Percentiles rank a stretch among this genome's conserved stretches.
Conservation (phyloP, 257 asterid species). For the Ehretia macrophylla region DNA sequence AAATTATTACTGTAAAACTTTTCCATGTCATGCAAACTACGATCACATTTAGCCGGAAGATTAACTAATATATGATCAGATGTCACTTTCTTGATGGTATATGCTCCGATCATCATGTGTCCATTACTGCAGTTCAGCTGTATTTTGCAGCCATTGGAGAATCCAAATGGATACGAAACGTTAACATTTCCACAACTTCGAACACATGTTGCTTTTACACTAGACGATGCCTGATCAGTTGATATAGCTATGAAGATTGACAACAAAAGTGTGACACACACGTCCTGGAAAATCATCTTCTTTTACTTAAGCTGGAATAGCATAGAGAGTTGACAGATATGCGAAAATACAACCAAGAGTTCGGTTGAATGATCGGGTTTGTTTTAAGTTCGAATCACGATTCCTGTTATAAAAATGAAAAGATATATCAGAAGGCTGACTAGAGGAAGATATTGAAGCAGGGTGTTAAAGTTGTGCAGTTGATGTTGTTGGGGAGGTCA, state of each 20-base stretch:
- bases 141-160: constrained; percentile 48
- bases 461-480: constrained; percentile 27
- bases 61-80: constrained; percentile 34
- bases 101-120: constrained; percentile 31
- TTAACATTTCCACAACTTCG: neutral
- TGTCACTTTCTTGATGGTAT: constrained; percentile 42
- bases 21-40: constrained; percentile 36
- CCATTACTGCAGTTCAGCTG: constrained; percentile 38
- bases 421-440: constrained; percentile 19
- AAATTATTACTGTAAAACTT: constrained; percentile 30
- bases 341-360: too few species aligned
- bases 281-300: neutral
- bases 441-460: constrained; percentile 19
- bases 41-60: constrained; percentile 52
- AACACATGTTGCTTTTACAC: neutral
- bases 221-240: too few species aligned
- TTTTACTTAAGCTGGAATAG: too few species aligned
- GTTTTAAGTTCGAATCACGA: too few species aligned
- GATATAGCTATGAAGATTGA: neutral
- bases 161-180: constrained; percentile 66
- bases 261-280: neutral
- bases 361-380: too few species aligned
- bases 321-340: too few species aligned
- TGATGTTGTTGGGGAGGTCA: constrained; percentile 31
- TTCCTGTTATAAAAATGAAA: too few species aligned